These are phyloP conservation scores for Torulaspora quercuum DNA, from an alignment of 805 yeast genomes.

Conservation along the genomic window DNA sequence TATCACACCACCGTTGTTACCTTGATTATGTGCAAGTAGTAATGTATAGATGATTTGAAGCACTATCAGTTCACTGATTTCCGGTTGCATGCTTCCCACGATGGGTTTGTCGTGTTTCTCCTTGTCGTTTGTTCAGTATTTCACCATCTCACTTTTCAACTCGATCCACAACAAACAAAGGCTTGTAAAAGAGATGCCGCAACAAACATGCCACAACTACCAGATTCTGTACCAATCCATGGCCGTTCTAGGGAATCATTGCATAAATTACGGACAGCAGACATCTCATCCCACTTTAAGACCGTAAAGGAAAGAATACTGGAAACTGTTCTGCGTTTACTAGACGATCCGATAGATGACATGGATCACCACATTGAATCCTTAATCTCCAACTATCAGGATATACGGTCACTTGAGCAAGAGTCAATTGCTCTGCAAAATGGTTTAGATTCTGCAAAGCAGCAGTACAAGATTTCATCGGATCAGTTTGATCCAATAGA, in stretches of 20 bases:
- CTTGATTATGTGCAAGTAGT: conserved; percentile 16
- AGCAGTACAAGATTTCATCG: conserved; percentile 15
- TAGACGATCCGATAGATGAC: conserved; percentile 13
- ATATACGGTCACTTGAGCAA: conserved; percentile 5
- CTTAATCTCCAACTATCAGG: conserved; percentile 5
- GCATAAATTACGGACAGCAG: conserved; percentile 18
- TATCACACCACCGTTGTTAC: conserved; percentile 14
- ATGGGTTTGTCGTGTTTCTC: conserved; percentile 1
- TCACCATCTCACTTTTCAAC: too few species aligned
- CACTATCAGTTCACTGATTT: conserved; percentile 32
- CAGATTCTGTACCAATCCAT: conserved; percentile 25
- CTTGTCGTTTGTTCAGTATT: too few species aligned
- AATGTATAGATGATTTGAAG: conserved; percentile 32
- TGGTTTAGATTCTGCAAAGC: conserved; percentile 14
- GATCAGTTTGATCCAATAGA: conserved; percentile 19
- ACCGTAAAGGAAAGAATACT: conserved; percentile 20
- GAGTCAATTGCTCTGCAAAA: conserved; percentile 7
- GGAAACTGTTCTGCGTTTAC: conserved; percentile 19
- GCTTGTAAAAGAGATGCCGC: neutral
- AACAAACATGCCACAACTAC: conserved; percentile 6
- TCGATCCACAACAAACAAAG: neutral
- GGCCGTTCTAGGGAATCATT: conserved; percentile 16
- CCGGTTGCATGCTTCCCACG: conserved; percentile 24
- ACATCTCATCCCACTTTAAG: conserved; percentile 13
- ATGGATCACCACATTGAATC: conserved; percentile 7